Base-by-base conservation (phyloP, 1,284 basidiomycete species). In the Laetiporus sulphureus region DNA sequence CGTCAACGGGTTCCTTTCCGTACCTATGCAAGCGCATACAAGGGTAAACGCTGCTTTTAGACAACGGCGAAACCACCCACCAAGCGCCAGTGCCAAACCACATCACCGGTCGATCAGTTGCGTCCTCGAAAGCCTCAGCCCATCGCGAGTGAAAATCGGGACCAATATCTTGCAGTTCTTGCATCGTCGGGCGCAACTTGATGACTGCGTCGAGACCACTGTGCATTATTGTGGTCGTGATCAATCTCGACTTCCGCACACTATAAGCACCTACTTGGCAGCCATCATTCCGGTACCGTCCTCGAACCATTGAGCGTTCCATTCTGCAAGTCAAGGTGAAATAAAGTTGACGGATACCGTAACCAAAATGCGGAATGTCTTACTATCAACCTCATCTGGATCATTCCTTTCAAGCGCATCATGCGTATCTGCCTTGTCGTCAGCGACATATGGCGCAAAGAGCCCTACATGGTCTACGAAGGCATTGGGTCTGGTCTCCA, bases 251-350 rank as follows among this genome's bases (percentile, higher is more conserved):
- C 4, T 7, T 3, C 24, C 22, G 7, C 20, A n/a, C n/a, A n/a
- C n/a, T n/a, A n/a, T n/a, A n/a, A n/a, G n/a, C n/a, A 23, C 63
- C 33, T 16, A 79, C 76, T 75, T 78, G 49, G 68, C 60, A 0
- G 73, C 67, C 51, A 78, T 64, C 25, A 72, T 45, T 5, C 75
- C 75, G 22, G 63, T 64, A 3, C 73, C 73, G 4, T 63, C 58
- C 20, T 60, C 53, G 4, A 58, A 43, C 71, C 75, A 80, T 44
- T 70, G 56, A 3, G 60, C 52, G 2, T 61, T 52, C 51, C 61
- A 59, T 21, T 58, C 75, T 77, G 41, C 2, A 2, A 24, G 6
- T n/a, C n/a, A n/a, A 39, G 18, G 10, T n/a, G 16, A 3, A n/a
- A 13, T 22, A 18, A 15, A 18, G 12, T 18, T 29, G 7, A 8